Percentiles rank a stretch among this genome's conserved stretches.
These are phyloP conservation scores for Vitis hybrid DNA, from an alignment of 177 flowering plant genomes.

Conservation along the genomic window DNA sequence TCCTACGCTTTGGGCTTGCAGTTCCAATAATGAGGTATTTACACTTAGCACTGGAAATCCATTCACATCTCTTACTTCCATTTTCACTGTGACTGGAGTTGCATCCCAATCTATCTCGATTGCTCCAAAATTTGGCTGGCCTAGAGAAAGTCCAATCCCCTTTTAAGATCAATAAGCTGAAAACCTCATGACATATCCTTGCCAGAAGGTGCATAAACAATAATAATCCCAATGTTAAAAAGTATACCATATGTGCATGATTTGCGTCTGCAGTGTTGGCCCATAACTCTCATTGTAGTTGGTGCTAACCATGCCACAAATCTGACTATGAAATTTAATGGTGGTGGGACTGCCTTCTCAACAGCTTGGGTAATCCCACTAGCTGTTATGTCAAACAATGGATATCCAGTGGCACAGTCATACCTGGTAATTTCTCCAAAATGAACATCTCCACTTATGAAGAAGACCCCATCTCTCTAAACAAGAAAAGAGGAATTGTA, in stretches of 20 bases:
- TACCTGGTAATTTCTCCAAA: constrained; percentile 69
- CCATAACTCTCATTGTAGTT: constrained; percentile 59
- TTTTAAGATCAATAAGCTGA: neutral
- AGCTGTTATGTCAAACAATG: constrained; percentile 72
- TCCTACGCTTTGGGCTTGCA: constrained; percentile 23
- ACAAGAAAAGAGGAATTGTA: constrained; percentile 2
- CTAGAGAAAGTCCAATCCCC: constrained; percentile 27
- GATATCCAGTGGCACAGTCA: constrained; percentile 67
- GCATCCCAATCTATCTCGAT: constrained; percentile 69
- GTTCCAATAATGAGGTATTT: constrained; percentile 38
- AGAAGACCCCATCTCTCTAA: constrained; percentile 70
- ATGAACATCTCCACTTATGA: constrained; percentile 88
- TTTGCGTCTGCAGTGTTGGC: constrained; percentile 46
- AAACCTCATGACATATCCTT: neutral
- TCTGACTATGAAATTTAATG: constrained; percentile 50
- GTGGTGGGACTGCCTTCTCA: constrained; percentile 50
- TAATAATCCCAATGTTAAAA: neutral
- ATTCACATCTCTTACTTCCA: constrained; percentile 54
- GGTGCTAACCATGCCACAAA: constrained; percentile 59
- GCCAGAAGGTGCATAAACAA: neutral
- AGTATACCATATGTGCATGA: constrained; percentile 68
- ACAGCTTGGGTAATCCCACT: constrained; percentile 82
- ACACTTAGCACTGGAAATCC: constrained; percentile 46
- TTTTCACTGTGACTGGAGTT: constrained; percentile 46
- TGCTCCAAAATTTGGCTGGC: constrained; percentile 70